Percentiles rank a stretch among this genome's conserved stretches.
phyloP scores from a whole-genome alignment of 441 rosid genomes.

The Macaranga tanarius region DNA sequence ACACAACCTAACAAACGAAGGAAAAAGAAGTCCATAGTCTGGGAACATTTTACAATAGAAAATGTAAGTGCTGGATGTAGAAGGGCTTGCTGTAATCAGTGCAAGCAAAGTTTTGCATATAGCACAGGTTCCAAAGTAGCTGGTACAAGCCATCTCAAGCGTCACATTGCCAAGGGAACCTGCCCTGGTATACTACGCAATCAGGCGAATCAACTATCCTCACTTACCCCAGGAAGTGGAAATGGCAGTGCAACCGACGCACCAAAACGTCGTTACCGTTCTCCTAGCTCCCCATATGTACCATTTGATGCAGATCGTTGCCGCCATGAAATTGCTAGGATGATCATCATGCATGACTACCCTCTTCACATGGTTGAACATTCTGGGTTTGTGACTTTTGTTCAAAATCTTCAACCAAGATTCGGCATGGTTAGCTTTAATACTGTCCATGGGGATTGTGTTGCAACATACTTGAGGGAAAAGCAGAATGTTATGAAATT shows the following conservation, averaged over 20 bases:
- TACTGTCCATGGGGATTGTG: slow-evolving; percentile 84
- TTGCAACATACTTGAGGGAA: slow-evolving; percentile 78
- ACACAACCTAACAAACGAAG: slow-evolving; percentile 61
- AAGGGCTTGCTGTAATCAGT: slow-evolving; percentile 79
- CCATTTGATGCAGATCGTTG: slow-evolving; percentile 73
- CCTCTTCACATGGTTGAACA: slow-evolving; percentile 95
- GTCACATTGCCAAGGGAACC: slow-evolving; percentile 76
- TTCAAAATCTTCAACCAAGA: slow-evolving; percentile 73
- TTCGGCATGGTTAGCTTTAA: slow-evolving; percentile 65
- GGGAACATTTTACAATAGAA: slow-evolving; percentile 89
- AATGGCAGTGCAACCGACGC: slow-evolving; percentile 41
- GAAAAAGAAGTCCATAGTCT: slow-evolving; percentile 85
- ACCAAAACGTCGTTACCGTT: slow-evolving; percentile 73
- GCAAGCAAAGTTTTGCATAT: slow-evolving; percentile 80
- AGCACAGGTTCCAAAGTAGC: slow-evolving; percentile 80
- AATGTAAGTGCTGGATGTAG: slow-evolving; percentile 57
- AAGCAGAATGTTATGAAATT: slow-evolving; percentile 71
- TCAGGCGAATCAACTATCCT: slow-evolving; percentile 42
- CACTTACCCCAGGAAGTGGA: slow-evolving; percentile 33
- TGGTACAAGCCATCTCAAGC: slow-evolving; percentile 95
- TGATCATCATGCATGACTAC: slow-evolving; percentile 86
- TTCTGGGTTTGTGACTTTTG: slow-evolving; percentile 67
- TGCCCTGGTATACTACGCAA: slow-evolving; percentile 60
- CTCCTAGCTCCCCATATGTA: slow-evolving; percentile 41
- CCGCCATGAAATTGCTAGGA: slow-evolving; percentile 75